Conservation (phyloP, 441 rosid genomes). For the Codiaeum variegatum region DNA sequence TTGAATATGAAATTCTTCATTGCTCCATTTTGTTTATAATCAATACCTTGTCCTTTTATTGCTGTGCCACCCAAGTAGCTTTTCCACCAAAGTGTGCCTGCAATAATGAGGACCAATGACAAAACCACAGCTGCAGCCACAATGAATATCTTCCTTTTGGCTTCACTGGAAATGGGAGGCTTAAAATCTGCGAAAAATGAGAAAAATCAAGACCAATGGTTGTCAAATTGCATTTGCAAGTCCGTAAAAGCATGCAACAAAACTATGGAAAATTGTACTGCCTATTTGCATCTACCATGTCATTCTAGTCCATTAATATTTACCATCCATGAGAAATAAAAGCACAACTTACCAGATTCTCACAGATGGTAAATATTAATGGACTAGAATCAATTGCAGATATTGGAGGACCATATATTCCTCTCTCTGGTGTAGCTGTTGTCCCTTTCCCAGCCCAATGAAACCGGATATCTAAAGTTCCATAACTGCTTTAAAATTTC, state of each 20-base stretch:
- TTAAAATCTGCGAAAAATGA: slow-evolving; percentile 11
- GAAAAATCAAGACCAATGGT: background rate
- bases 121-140: slow-evolving; percentile 20
- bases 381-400: slow-evolving; percentile 21
- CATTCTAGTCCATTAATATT: background rate
- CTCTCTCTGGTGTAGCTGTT: slow-evolving; percentile 18
- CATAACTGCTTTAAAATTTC: slow-evolving; percentile 15
- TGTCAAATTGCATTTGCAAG: background rate
- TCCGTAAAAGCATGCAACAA: background rate
- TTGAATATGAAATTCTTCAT: no score
- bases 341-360: slow-evolving; percentile 21
- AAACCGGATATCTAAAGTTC: slow-evolving; percentile 25
- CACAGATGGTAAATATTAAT: slow-evolving; percentile 6
- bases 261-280: background rate
- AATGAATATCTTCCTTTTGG: slow-evolving; percentile 13
- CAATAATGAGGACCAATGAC: slow-evolving; percentile 11
- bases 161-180: slow-evolving; percentile 20
- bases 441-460: slow-evolving; percentile 37
- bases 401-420: slow-evolving; percentile 31
- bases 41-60: slow-evolving; percentile 18
- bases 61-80: background rate
- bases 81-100: slow-evolving; percentile 21
- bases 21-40: background rate
- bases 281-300: background rate
- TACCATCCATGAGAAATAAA: background rate